Base-by-base conservation (phyloP, 345 rosid genomes). In the Lagerstroemia speciosa region DNA sequence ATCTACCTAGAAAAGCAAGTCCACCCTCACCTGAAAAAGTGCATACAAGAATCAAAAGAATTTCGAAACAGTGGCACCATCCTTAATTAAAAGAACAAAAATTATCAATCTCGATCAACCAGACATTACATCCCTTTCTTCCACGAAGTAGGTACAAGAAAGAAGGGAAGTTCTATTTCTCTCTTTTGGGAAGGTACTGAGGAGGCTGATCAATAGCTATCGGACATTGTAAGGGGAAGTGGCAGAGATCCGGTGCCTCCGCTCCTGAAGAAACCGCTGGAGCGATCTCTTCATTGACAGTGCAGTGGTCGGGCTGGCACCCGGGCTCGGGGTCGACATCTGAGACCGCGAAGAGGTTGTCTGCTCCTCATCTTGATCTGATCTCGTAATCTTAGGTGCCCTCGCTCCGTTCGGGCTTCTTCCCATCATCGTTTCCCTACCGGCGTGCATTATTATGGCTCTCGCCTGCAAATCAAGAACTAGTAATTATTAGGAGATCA, bases 271-370 rank as follows among this genome's bases (percentile, higher is more conserved):
- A 58, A 77, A 77, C 57, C 69, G 37, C 70, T 73, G 80, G 37
- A 77, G 74, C 6, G 80, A 77, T 65, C 74, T 73, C 80, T 73
- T 73, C 80, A 77, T 67, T 32, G 64, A 36, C 16, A 58, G 43
- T 12, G 32, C 71, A 5, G 71, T 57, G 1, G 24, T 67, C 3
- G 76, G 76, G 29, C 68, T n/a, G 31, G 34, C 17, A 26, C 6
- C 5, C 53, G 26, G 37, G 16, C 46, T 41, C 46, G 46, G 16
- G 46, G 0, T 41, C 46, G 46, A 41, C 46, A 8, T 41, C 9
- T 41, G 16, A 41, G 12, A 41, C 15, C 15, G 46, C 12, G 46
- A 12, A 8, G 46, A 8, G 0, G 2, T 5, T 41, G 46, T 3
- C 46, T 16, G 46, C 46, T 41, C 46, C 46, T 41, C 46, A 3